Conservation (phyloP, 1,284 basidiomycete genomes). For the Cutaneotrichosporon daszewskae region DNA sequence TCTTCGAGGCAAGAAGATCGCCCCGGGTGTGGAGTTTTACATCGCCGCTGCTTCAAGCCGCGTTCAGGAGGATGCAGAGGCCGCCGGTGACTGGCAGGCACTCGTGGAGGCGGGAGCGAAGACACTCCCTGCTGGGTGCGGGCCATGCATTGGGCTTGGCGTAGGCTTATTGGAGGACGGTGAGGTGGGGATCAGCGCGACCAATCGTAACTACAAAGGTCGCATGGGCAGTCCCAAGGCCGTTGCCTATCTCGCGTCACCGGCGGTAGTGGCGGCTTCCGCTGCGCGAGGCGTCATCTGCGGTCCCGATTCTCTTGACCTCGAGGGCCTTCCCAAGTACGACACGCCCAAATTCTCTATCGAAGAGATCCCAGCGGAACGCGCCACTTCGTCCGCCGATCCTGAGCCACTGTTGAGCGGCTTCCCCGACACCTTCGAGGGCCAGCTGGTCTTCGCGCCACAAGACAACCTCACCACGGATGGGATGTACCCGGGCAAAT, state of each 20-base stretch:
- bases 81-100: slow-evolving; percentile 49
- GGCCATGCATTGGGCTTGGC: slow-evolving; percentile 95
- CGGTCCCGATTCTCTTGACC: slow-evolving; percentile 67
- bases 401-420: slow-evolving; percentile 65
- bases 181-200: slow-evolving; percentile 92
- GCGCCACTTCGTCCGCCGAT: slow-evolving; percentile 47
- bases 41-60: slow-evolving; percentile 85
- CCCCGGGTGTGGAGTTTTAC: slow-evolving; percentile 91
- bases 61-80: slow-evolving; percentile 16
- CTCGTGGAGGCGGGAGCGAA: slow-evolving; percentile 84
- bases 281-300: slow-evolving; percentile 89
- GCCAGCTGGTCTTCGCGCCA: slow-evolving; percentile 82
- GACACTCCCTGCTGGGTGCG: slow-evolving; percentile 89
- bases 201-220: slow-evolving; percentile 98
- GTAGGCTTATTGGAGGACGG: slow-evolving; percentile 90
- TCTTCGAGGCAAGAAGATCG: slow-evolving; percentile 75
- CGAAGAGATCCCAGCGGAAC: slow-evolving; percentile 23
- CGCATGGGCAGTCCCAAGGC: slow-evolving; percentile 96
- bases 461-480: slow-evolving; percentile 99
- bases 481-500: slow-evolving; percentile 98
- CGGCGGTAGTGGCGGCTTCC: slow-evolving; percentile 93
- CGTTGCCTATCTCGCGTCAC: slow-evolving; percentile 89
- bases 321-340: slow-evolving; percentile 53
- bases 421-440: slow-evolving; percentile 78
- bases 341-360: slow-evolving; percentile 49